Evolutionary conservation across 2,329 filamentous ascomycete species (phyloP).

Genomic region (Grosmannia huntii): DNA sequence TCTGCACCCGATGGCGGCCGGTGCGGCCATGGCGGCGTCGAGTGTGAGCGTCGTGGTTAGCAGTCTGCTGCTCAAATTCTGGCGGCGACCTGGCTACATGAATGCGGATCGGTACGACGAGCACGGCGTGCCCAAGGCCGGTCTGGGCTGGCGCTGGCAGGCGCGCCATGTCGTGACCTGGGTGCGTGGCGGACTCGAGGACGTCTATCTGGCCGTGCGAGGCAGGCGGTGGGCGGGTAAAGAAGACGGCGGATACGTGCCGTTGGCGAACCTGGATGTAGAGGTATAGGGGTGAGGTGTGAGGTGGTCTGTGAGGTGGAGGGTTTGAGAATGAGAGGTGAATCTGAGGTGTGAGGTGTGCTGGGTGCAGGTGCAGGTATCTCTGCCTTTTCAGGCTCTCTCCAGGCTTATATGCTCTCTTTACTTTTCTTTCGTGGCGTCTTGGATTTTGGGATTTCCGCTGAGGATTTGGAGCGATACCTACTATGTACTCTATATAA

Average conservation of each 20-base stretch:
- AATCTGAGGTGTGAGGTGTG: too few species aligned
- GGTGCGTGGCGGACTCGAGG: constrained; percentile 22
- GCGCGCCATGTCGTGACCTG: constrained; percentile 23
- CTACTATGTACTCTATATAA: too few species aligned
- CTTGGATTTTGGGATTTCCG: too few species aligned
- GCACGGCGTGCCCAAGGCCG: constrained; percentile 27
- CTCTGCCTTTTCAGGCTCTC: too few species aligned
- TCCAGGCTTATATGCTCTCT: too few species aligned
- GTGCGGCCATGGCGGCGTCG: constrained; percentile 83
- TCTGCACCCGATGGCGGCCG: constrained; percentile 87
- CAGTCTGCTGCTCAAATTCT: constrained; percentile 74
- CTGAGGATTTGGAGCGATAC: too few species aligned
- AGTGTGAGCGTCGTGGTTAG: constrained; percentile 83
- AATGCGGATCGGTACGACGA: constrained; percentile 52
- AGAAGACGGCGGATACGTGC: constrained; percentile 46
- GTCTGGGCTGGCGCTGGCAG: constrained; percentile 28
- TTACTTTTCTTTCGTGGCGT: too few species aligned
- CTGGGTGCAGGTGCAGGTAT: too few species aligned
- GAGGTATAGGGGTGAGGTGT: too few species aligned
- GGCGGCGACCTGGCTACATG: constrained; percentile 81
- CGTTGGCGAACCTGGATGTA: constrained; percentile 38
- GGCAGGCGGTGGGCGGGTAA: constrained; percentile 21
- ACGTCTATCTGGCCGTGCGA: constrained; percentile 21
- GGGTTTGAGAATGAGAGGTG: too few species aligned
- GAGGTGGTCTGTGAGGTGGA: too few species aligned